Base-by-base conservation (phyloP, 768 basidiomycete species). In the Scleroderma bovista region DNA sequence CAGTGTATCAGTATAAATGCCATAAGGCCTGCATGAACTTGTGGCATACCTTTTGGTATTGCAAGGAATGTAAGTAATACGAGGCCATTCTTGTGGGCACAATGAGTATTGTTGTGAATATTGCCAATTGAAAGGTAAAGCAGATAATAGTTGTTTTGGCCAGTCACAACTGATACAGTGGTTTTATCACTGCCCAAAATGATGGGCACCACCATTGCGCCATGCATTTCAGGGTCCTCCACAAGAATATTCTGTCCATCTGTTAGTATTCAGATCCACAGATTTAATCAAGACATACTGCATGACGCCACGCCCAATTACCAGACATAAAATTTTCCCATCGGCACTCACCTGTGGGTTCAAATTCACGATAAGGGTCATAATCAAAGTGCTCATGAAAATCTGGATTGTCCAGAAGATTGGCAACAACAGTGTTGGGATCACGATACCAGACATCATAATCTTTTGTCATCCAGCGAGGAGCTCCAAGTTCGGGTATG, bases 1-100 rank as follows among this genome's bases (percentile, higher is more conserved):
- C 47, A 48, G 29, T 38, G 2, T 29, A 29, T 29, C 26, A 29
- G 26, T 29, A 48, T 29, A 12, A 43, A 47, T 42, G 37, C 51
- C n/a, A 52, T 33, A 29, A 23, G 9, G 34, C 10, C 4, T 5
- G 9, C 5, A 26, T 44, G 19, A 34, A 32, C 41, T 43, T n/a
- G n/a, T 29, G 26, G 52, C 52, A 6, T 45, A 67, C 67, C 54
- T 46, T 69, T 66, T 1, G 66, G 67, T 19, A 69, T 68, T 40
- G 64, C 44, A 4, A 67, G 52, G 43, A 67, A 68, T 1, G 29
- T 53, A 11, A 51, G 23, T 6, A 51, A 16, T 5, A 63, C 19
- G 6, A 53, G 32, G 3, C 42, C 43, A 31, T 53, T 50, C 15
- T 37, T 36, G 24, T 54, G 53, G 9, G 53, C 53, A 31, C 23